Evolutionary conservation across 768 basidiomycete genomes (phyloP).

Genomic region (Trichaptum fuscoviolaceum): DNA sequence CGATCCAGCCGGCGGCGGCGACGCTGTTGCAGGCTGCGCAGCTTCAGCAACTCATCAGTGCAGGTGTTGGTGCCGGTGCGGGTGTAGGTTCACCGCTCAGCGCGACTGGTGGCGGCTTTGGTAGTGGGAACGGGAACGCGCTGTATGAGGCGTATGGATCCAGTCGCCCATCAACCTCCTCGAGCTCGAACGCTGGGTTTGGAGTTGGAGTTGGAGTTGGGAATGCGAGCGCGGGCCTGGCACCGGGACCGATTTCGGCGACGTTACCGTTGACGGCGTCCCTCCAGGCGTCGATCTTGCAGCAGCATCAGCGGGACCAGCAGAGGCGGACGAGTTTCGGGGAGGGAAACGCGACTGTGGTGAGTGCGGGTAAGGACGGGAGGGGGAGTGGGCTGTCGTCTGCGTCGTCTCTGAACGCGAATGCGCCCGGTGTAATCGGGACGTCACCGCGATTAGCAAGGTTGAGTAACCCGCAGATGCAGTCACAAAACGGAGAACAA

Average conservation of each 20-base stretch:
- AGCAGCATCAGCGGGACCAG: slow-evolving; percentile 8
- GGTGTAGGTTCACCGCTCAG: not conserved
- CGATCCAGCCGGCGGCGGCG: not conserved
- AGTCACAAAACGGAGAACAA: not conserved
- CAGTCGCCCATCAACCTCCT: not conserved
- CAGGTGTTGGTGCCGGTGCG: not conserved
- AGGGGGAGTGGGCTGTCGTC: not conserved
- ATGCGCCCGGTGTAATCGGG: not conserved
- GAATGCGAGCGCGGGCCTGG: no score
- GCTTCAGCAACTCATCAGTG: not conserved
- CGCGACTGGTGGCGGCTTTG: not conserved
- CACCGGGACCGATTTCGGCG: not conserved
- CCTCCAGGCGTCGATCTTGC: not conserved
- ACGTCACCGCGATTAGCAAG: not conserved
- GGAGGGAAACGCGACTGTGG: not conserved
- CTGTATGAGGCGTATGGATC: not conserved
- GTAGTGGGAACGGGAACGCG: not conserved
- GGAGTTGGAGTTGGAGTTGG: no score
- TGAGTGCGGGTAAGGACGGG: not conserved
- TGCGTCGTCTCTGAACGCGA: not conserved
- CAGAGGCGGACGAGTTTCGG: slow-evolving; percentile 3
- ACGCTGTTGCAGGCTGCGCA: not conserved
- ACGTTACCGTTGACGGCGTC: not conserved
- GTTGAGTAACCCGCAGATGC: not conserved
- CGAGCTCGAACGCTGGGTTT: not conserved